A percentile compares a stretch with the other conserved stretches of the same genome.
Evolutionary conservation across 495 filamentous ascomycete genomes (phyloP).

Genomic region (Choiromyces venosus): DNA sequence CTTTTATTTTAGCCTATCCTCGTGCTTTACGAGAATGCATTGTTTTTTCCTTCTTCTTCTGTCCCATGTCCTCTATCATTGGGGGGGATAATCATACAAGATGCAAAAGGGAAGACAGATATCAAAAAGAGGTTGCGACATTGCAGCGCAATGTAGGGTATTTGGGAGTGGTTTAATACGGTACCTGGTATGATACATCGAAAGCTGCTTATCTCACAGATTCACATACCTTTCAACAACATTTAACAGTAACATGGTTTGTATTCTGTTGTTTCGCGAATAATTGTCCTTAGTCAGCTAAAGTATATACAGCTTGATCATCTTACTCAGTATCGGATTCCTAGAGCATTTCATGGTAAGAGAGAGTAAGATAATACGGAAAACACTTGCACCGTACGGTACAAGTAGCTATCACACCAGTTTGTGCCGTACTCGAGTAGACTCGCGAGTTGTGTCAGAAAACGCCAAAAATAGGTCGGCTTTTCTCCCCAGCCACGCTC

Average conservation of each 20-base stretch:
- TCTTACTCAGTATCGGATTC: neutral
- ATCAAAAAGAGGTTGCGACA: neutral
- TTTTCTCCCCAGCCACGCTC: slow-evolving; percentile 19
- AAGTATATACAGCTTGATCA: too few relatives aligned
- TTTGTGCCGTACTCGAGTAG: too few relatives aligned
- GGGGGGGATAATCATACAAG: neutral
- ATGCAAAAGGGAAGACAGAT: neutral
- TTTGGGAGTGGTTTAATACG: too few relatives aligned
- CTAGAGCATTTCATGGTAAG: neutral
- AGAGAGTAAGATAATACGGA: too few relatives aligned
- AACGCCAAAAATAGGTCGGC: slow-evolving; percentile 24
- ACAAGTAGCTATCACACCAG: neutral
- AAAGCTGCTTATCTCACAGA: neutral
- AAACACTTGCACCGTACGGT: neutral
- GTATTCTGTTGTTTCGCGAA: neutral
- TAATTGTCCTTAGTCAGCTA: neutral
- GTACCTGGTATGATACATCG: too few relatives aligned
- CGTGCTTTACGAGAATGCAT: too few relatives aligned
- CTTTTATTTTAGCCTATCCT: too few relatives aligned
- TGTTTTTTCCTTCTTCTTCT: neutral
- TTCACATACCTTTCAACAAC: neutral
- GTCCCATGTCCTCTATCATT: neutral
- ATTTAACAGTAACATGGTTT: neutral
- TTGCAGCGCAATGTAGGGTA: neutral
- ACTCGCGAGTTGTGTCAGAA: neutral